Percentiles rank a stretch among this genome's conserved stretches.
Conservation (phyloP, 495 filamentous ascomycete genomes). For the Platismatia glauca region DNA sequence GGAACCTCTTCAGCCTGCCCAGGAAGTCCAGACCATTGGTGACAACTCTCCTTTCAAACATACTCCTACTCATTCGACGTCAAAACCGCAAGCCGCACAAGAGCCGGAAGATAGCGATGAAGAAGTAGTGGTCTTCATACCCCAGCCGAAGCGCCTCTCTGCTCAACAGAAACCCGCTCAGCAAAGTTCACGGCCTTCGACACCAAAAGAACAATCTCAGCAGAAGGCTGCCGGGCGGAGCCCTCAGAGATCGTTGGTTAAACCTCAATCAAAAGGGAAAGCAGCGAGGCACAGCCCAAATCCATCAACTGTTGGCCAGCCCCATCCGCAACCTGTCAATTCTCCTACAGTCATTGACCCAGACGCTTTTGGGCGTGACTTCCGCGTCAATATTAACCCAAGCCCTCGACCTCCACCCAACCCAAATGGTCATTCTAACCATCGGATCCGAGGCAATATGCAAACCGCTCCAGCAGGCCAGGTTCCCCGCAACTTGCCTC, state of each 20-base stretch:
- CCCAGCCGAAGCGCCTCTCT: conserved; percentile 36
- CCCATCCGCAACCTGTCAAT: conserved; percentile 7
- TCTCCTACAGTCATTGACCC: conserved; percentile 24
- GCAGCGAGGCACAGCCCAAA: conserved; percentile 14
- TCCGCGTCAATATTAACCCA: conserved; percentile 19
- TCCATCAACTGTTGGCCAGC: conserved; percentile 5
- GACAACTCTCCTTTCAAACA: background rate
- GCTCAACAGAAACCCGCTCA: conserved; percentile 31
- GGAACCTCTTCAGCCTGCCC: background rate
- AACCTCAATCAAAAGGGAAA: conserved; percentile 24
- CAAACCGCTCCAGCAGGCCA: background rate
- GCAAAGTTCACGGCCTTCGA: conserved; percentile 19
- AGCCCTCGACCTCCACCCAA: conserved; percentile 11
- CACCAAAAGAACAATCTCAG: conserved; percentile 18
- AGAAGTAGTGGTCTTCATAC: conserved; percentile 50
- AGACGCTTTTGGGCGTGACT: conserved; percentile 24
- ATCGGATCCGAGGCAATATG: conserved; percentile 7
- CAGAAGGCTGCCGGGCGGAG: conserved; percentile 5
- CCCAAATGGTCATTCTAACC: conserved; percentile 11
- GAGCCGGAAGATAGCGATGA: conserved; percentile 39
- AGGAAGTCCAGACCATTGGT: background rate
- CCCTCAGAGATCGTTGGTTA: conserved; percentile 3
- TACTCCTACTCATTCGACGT: background rate
- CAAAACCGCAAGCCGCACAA: background rate
- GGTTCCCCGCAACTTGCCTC: conserved; percentile 1